These are phyloP conservation scores for Chaetothyriales sp. DNA, from an alignment of 2,329 filamentous ascomycete genomes.

Conservation along the genomic window DNA sequence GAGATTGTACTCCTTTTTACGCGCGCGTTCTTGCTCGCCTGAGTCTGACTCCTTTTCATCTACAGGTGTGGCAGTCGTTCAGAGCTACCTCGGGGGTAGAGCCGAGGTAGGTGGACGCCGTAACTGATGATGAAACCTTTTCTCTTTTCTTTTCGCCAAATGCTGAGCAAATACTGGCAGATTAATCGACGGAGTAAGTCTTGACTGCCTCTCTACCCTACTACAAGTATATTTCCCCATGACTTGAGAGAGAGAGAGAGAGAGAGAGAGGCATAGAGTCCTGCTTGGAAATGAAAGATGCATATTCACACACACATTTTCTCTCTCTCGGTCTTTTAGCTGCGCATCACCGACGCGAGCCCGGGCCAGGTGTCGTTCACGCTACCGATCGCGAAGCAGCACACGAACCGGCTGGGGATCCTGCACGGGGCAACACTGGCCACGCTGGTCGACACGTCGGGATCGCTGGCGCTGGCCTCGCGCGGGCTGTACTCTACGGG, in stretches of 20 bases:
- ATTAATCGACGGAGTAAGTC: conserved; percentile 28
- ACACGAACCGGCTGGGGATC: conserved; percentile 51
- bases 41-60: conserved; percentile 17
- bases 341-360: conserved; percentile 44
- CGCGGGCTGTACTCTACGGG: conserved; percentile 50
- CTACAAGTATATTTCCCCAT: no score
- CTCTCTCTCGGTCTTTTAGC: conserved; percentile 26
- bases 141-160: not conserved
- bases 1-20: conserved; percentile 18
- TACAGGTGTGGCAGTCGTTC: conserved; percentile 71
- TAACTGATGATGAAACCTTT: not conserved
- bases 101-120: conserved; percentile 48
- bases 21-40: not conserved
- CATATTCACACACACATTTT: no score
- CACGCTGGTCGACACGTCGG: conserved; percentile 50
- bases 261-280: no score
- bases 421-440: conserved; percentile 54
- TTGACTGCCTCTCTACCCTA: not conserved
- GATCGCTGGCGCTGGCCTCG: conserved; percentile 51
- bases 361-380: conserved; percentile 51
- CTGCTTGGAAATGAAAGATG: no score
- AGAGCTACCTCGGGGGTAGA: conserved; percentile 74
- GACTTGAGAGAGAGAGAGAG: no score
- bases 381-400: conserved; percentile 47
- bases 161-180: conserved; percentile 8